Percentiles rank a stretch among this genome's conserved stretches.
Conservation (phyloP, 306 rosid species). For the Echinosophora koreensis region DNA sequence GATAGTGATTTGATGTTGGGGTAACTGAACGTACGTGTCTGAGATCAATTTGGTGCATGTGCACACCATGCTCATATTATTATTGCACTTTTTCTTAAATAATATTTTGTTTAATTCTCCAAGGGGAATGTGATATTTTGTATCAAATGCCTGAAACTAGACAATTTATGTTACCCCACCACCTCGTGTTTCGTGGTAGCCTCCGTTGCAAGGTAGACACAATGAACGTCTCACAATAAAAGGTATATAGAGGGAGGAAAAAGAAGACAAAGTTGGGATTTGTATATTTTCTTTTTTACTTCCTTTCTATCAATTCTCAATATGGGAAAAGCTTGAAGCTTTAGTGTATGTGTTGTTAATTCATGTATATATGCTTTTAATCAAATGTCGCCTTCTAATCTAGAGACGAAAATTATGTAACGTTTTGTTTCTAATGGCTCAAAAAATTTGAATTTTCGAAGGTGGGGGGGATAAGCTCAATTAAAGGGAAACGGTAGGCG, state of each 20-base stretch:
- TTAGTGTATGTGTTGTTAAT: constrained; percentile 50
- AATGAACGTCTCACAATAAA: constrained; percentile 43
- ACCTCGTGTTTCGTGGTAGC: constrained; percentile 44
- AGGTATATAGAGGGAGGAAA: constrained; percentile 3
- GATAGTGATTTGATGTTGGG: constrained; percentile 36
- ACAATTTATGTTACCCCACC: constrained; percentile 40
- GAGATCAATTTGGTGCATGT: not conserved
- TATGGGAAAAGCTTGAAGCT: constrained; percentile 30
- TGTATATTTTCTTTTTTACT: constrained; percentile 20
- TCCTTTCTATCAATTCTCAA: constrained; percentile 33
- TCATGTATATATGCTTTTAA: constrained; percentile 36
- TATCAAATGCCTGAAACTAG: constrained; percentile 25
- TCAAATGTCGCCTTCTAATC: constrained; percentile 46
- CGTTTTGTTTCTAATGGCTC: constrained; percentile 49
- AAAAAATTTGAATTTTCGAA: not conserved
- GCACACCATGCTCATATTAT: not conserved
- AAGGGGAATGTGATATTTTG: constrained; percentile 39
- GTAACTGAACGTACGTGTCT: not conserved
- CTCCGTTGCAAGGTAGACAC: constrained; percentile 46
- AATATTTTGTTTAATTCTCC: not conserved
- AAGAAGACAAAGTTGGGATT: constrained; percentile 42
- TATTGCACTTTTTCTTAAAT: not conserved
- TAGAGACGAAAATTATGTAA: constrained; percentile 25
- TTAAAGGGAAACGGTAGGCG: constrained; percentile 49
- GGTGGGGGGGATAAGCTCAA: constrained; percentile 49